Base-by-base conservation (phyloP, 208 protist species). In the Leishmania tropica region DNA sequence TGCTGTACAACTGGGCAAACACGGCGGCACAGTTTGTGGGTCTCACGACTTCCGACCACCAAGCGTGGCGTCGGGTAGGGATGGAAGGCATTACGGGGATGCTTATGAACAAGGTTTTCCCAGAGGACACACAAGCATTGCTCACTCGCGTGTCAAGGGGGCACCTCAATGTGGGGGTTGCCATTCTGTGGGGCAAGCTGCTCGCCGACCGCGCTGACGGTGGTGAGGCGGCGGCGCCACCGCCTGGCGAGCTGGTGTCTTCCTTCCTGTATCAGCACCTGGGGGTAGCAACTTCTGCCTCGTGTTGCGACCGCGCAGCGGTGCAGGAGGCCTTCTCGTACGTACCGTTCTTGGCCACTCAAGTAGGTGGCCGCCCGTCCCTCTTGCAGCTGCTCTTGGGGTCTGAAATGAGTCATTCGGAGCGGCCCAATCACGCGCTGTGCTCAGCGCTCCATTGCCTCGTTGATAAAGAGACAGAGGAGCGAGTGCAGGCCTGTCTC, bases 61-160 rank as follows among this genome's bases (percentile, higher is more conserved):
- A 65, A 2, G 77, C 64, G 56, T 85, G 82, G 82, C 77, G 77
- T 13, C 77, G 82, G 0, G 78, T 84, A 45, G 85, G 75, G 65
- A 75, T 81, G 82, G 81, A 83, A 48, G 82, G 81, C 35, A n/a
- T 88, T 45, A 88, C 83, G 2, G 85, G 85, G 3, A 53, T 85
- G 8, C 45, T 79, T 2, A 60, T 53, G 6, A 70, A 81, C 72
- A 24, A 70, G 11, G 72, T 83, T 15, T 65, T 53, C 56, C 53
- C 75, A 47, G 35, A 35, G 21, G 75, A 35, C 35, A 65, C 56
- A 62, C 10, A 24, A 42, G 54, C 75, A 3, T n/a, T 78, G 56
- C 24, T 65, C 31, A 48, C 24, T 64, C 37, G 56, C 15, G 24
- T 31, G 13, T 21, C 42, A 62, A 37, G 75, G 15, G 21, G 53